Conservation (phyloP, 805 yeast genomes). For the Starmerella geochares region DNA sequence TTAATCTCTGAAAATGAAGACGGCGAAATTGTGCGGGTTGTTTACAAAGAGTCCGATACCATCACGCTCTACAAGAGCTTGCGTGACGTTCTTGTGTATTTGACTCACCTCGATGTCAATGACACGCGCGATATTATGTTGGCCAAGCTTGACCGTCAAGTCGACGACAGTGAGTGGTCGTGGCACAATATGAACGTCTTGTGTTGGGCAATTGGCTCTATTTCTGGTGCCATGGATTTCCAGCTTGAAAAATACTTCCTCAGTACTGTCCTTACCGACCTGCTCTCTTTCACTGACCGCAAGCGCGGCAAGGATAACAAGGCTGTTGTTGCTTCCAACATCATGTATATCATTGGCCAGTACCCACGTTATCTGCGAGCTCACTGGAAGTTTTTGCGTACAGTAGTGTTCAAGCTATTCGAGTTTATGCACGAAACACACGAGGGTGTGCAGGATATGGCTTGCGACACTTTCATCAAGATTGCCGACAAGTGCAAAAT, state of each 20-base stretch:
- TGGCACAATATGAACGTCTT: constrained; percentile 96
- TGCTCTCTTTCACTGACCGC: constrained; percentile 84
- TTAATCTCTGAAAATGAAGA: constrained; percentile 95
- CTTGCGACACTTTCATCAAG: constrained; percentile 96
- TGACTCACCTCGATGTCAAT: constrained; percentile 88
- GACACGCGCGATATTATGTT: constrained; percentile 93
- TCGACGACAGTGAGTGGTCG: constrained; percentile 97
- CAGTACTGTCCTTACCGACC: constrained; percentile 85
- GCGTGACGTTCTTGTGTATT: constrained; percentile 89
- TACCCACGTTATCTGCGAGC: constrained; percentile 95
- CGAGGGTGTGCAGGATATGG: constrained; percentile 99
- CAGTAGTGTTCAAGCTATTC: constrained; percentile 88
- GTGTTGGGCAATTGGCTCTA: constrained; percentile 99
- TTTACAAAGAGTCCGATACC: constrained; percentile 93
- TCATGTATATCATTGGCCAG: constrained; percentile 99
- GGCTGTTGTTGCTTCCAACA: constrained; percentile 98
- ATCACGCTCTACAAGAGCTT: constrained; percentile 88
- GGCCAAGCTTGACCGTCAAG: constrained; percentile 79
- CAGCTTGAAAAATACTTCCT: constrained; percentile 91
- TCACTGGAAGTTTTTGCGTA: constrained; percentile 94
- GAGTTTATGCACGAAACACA: constrained; percentile 99
- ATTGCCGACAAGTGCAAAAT: constrained; percentile 91
- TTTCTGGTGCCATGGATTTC: constrained; percentile 97
- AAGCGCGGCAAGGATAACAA: constrained; percentile 96
- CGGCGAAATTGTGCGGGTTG: constrained; percentile 96